Percentiles rank a stretch among this genome's conserved stretches.
Conservation (phyloP, 2,329 filamentous ascomycete species). For the Colletotrichum cuscutae region DNA sequence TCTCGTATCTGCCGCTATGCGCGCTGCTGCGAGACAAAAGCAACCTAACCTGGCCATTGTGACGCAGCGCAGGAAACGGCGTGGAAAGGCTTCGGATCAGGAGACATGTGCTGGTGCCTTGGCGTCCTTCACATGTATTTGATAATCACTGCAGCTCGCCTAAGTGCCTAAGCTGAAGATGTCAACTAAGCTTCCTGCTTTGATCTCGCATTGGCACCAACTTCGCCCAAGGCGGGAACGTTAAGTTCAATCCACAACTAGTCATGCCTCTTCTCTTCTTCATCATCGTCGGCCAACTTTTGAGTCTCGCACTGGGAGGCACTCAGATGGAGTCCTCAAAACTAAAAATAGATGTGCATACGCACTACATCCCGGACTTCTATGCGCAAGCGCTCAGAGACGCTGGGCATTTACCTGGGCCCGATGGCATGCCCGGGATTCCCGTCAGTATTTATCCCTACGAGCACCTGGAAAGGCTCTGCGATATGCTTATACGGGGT, state of each 20-base stretch:
- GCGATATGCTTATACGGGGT: not conserved
- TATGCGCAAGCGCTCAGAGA: conserved; percentile 37
- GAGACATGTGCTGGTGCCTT: not conserved
- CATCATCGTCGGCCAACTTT: not conserved
- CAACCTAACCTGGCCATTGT: not conserved
- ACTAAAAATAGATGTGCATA: conserved; percentile 40
- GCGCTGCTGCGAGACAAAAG: not conserved
- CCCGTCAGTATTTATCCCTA: conserved; percentile 31
- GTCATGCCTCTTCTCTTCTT: not conserved
- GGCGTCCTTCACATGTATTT: not conserved
- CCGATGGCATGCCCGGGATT: conserved; percentile 40
- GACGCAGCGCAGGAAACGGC: not conserved
- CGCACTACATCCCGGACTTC: conserved; percentile 40
- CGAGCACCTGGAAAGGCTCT: fast-evolving
- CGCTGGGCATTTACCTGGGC: conserved; percentile 38
- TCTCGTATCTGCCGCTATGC: not conserved
- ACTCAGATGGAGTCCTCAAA: not conserved
- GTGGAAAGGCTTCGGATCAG: not conserved
- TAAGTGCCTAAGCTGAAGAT: not conserved
- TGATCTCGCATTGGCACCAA: not conserved
- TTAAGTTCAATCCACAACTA: not conserved
- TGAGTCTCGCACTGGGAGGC: not conserved
- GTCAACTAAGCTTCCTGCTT: not conserved
- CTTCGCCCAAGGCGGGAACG: not conserved
- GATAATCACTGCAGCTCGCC: not conserved